phyloP scores from a whole-genome alignment of 441 rosid genomes.

The Populus hybrid region DNA sequence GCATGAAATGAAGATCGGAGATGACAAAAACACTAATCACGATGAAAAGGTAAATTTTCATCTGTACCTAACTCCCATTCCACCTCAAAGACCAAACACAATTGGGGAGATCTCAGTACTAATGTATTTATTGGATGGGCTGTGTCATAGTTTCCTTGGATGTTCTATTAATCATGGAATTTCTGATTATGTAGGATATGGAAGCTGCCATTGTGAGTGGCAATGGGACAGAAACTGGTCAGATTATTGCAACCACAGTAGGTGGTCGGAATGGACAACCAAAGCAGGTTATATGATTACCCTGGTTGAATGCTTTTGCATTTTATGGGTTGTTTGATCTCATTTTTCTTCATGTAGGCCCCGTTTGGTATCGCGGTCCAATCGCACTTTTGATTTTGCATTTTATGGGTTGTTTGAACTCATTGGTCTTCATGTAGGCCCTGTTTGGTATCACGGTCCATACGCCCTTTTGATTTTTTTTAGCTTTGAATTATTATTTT shows the following conservation, averaged over 20 bases:
- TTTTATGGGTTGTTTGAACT: too few relatives aligned
- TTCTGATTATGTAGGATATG: constrained; percentile 45
- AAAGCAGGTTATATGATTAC: constrained; percentile 61
- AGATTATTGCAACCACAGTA: constrained; percentile 71
- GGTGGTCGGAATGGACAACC: constrained; percentile 88
- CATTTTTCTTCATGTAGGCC: neutral
- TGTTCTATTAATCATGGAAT: neutral
- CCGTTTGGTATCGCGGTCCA: too few relatives aligned
- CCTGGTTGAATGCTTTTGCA: constrained; percentile 13
- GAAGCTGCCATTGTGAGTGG: constrained; percentile 69
- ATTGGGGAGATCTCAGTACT: too few relatives aligned
- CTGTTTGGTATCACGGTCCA: too few relatives aligned
- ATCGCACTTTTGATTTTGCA: too few relatives aligned
- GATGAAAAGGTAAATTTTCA: constrained; percentile 58
- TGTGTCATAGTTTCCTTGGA: neutral
- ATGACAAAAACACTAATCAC: constrained; percentile 42
- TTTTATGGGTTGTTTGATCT: neutral
- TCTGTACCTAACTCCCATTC: neutral
- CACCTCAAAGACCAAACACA: neutral
- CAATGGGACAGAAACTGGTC: constrained; percentile 79
- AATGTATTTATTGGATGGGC: neutral
- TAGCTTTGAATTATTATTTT: too few relatives aligned
- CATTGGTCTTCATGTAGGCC: too few relatives aligned
- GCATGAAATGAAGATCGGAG: constrained; percentile 61
- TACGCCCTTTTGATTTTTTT: too few relatives aligned